Evolutionary conservation across 1,284 basidiomycete genomes (phyloP).

Genomic region (Tilletia horrida): DNA sequence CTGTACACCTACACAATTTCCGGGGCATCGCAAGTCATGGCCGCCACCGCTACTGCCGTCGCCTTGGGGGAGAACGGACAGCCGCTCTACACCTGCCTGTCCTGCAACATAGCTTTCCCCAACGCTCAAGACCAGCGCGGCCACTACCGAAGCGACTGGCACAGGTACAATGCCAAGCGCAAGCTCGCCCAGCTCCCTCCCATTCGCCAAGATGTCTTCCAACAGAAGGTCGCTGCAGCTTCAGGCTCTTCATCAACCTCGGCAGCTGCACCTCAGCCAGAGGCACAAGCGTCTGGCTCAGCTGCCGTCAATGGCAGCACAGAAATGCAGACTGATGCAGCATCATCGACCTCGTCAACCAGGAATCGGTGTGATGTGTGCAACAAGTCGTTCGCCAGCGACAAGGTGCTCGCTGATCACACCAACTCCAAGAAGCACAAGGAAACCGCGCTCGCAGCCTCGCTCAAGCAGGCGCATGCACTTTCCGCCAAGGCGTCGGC

Average conservation of each 20-base stretch:
- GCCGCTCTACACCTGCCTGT: conserved; percentile 70
- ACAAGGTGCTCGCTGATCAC: conserved; percentile 85
- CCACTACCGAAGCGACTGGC: conserved; percentile 91
- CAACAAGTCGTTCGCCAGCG: conserved; percentile 84
- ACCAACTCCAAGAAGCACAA: conserved; percentile 85
- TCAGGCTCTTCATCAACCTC: background rate
- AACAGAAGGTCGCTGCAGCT: conserved; percentile 75
- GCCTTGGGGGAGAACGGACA: conserved; percentile 32
- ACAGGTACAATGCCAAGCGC: conserved; percentile 97
- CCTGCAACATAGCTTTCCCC: conserved; percentile 84
- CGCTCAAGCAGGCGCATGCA: conserved; percentile 4
- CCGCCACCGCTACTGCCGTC: conserved; percentile 1
- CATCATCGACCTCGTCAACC: background rate
- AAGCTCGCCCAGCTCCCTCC: conserved; percentile 87
- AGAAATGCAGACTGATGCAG: background rate
- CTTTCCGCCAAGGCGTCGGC: no score
- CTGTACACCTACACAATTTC: background rate
- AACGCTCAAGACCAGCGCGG: conserved; percentile 79
- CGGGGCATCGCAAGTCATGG: background rate
- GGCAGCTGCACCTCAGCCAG: background rate
- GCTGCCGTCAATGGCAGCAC: background rate
- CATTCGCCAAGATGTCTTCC: conserved; percentile 74
- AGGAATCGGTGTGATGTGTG: background rate
- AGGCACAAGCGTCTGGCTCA: background rate
- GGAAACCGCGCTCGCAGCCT: conserved; percentile 57